Base-by-base conservation (phyloP, 179 eudicot species). In the Carnegiea gigantea region DNA sequence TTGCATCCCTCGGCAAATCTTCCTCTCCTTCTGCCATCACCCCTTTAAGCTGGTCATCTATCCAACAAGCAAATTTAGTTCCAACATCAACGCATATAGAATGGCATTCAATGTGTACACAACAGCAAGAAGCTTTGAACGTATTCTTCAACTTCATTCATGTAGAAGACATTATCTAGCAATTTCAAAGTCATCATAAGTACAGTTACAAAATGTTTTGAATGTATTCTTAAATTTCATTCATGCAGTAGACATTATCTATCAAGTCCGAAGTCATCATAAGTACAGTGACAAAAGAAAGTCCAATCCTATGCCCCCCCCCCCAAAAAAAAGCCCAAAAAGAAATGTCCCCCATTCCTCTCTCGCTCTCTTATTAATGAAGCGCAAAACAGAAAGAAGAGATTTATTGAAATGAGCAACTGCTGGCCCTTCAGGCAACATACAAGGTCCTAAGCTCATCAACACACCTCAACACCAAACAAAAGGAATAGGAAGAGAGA, bases 1-100 rank as follows among this genome's bases (percentile, higher is more conserved):
- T 93, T 5, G 99, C 99, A 86, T 94, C 99, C 82, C 97, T 90
- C 4, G 98, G 98, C 87, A 96, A 75, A 51, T 96, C 90, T 80
- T 90, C 93, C 48, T 92, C 97, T 77, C 96, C 89, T 38, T 92
- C 98, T 6, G 91, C 94, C 99, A 94, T 94, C 57, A 53, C 54
- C 30, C 77, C 73, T 33, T 26, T 18, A 46, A 53, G 68, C 79
- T 78, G 81, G 48, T 14, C 54, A 70, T 21, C 44, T 54, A 76
- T 38, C 78, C 62, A 70, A 73, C 40, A 15, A 65, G 74, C 13
- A 40, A 2, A 73, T 24, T 46, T 9, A 82, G n/a, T 33, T 53
- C 70, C 49, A 62, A 36, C 59, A 79, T 40, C 44, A 40, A 40
- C 0, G 44, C 20, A 67, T 68, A 13, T 65, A 68, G 40, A 30